Base-by-base conservation (phyloP, 768 basidiomycete genomes). In the Psilocybe azurescens region DNA sequence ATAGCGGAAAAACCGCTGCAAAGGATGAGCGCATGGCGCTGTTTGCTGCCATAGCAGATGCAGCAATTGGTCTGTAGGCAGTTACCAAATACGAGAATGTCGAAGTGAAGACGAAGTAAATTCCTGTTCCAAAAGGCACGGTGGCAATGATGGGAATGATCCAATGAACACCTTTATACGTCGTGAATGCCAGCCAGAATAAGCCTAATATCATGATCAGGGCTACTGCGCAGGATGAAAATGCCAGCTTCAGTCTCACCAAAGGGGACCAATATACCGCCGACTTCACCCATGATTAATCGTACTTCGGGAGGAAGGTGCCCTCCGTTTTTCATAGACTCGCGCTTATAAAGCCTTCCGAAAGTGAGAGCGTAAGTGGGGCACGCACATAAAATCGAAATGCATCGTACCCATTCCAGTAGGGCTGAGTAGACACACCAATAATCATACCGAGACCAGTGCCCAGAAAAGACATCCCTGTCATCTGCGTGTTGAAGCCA, bases 11-110 rank as follows among this genome's bases (percentile, higher is more conserved):
- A 2, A 80, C 81, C 0, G 85, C 87, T 1, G 87, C 89, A 61
- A 88, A 84, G 0, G 82, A 68, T 0, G 86, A 88, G 47, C 89
- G 82, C 65, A 89, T 73, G 14, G 87, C 83, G 56, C 86, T 86
- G 59, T 89, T 89, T 20, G 88, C 76, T 4, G 88, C 89, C 75
- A 91, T 83, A 5, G 88, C 89, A 47, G 86, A 88, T 1, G 88
- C 88, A 9, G 81, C 84, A 69, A 89, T 87, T 10, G 88, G 85
- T 20, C 84, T 78, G 71, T 90, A 91, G 1, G 85, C 81, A 49
- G 87, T 88, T 60, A 91, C 86, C 58, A 90, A 79, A 73, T 90
- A 91, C 4, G 85, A 89, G 74, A 90, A 91, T 3, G 85, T 86
- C 7, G 84, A 83, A 0, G 87, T 87, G 75, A 89, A 94, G 46